phyloP scores from a whole-genome alignment of 1,284 basidiomycete genomes.

The Apiotrichum mycotoxinovorans region DNA sequence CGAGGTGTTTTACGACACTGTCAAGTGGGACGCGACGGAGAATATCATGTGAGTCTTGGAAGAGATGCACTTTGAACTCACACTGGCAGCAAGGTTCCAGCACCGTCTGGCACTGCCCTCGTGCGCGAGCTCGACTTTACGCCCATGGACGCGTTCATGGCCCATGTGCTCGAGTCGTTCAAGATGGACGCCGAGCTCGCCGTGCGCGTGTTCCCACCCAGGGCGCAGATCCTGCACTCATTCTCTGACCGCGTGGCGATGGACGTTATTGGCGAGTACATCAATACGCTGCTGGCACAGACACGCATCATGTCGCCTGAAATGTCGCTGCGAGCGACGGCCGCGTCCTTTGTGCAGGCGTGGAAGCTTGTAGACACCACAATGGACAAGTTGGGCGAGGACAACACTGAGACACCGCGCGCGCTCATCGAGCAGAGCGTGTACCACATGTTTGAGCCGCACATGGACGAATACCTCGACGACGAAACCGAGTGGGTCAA shows the following conservation, averaged over 20 bases:
- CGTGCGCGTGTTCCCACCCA: slow-evolving; percentile 76
- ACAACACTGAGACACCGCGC: slow-evolving; percentile 45
- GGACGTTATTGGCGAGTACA: slow-evolving; percentile 71
- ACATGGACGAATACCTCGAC: slow-evolving; percentile 95
- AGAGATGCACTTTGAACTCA: not conserved
- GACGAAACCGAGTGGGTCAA: slow-evolving; percentile 86
- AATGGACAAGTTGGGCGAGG: slow-evolving; percentile 49
- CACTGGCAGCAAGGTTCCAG: slow-evolving; percentile 29
- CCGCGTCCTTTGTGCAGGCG: slow-evolving; percentile 82
- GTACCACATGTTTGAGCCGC: slow-evolving; percentile 85
- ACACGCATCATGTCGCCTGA: slow-evolving; percentile 70
- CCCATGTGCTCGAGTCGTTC: slow-evolving; percentile 63
- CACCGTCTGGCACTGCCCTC: slow-evolving; percentile 29
- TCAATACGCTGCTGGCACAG: slow-evolving; percentile 68
- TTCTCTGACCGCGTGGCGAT: slow-evolving; percentile 45
- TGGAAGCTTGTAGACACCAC: slow-evolving; percentile 79
- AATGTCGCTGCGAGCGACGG: slow-evolving; percentile 76
- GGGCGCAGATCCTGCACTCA: slow-evolving; percentile 40
- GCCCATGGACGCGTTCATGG: slow-evolving; percentile 89
- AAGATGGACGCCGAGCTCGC: slow-evolving; percentile 72
- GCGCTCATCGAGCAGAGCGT: slow-evolving; percentile 73
- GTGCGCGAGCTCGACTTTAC: slow-evolving; percentile 66
- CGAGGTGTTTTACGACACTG: slow-evolving; percentile 85
- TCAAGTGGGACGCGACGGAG: slow-evolving; percentile 70
- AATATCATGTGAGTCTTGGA: slow-evolving; percentile 73